These are phyloP conservation scores for Arthrobotrys entomopaga DNA, from an alignment of 2,329 filamentous ascomycete species.

Conservation along the genomic window DNA sequence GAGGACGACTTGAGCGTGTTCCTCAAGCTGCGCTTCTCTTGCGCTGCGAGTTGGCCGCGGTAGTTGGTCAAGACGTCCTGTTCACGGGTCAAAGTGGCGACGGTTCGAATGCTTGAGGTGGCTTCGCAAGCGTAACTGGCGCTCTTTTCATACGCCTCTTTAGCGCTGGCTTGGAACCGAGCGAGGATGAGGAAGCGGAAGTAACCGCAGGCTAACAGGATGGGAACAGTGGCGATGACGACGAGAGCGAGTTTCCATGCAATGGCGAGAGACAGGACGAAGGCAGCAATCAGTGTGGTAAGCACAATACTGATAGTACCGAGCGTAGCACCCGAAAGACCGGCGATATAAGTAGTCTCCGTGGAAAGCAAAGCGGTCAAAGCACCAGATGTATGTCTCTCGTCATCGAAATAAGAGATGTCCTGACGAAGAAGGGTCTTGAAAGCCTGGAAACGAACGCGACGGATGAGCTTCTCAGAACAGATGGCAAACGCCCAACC, in stretches of 20 bases:
- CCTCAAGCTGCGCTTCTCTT: constrained; percentile 74
- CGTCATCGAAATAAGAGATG: constrained; percentile 87
- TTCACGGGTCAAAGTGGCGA: constrained; percentile 89
- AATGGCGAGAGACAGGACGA: constrained; percentile 75
- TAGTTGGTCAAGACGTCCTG: constrained; percentile 80
- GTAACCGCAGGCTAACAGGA: constrained; percentile 83
- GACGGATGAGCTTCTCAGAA: constrained; percentile 85
- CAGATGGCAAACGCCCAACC: constrained; percentile 82
- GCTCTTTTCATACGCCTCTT: constrained; percentile 80
- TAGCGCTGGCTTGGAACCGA: constrained; percentile 80
- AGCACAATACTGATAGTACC: constrained; percentile 83
- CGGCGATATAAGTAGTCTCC: constrained; percentile 87
- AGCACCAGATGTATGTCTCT: constrained; percentile 88
- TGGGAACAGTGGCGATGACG: constrained; percentile 79
- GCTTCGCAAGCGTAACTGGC: constrained; percentile 92
- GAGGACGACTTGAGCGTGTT: constrained; percentile 80
- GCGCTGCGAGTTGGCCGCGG: constrained; percentile 71
- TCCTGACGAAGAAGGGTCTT: constrained; percentile 90
- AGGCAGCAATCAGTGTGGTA: constrained; percentile 81
- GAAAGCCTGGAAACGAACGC: constrained; percentile 84
- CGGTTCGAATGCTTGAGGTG: constrained; percentile 91
- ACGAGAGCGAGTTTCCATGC: constrained; percentile 91
- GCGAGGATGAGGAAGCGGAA: constrained; percentile 86
- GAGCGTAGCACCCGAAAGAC: constrained; percentile 85
- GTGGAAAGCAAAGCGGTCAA: constrained; percentile 89